Base-by-base conservation (phyloP, 345 rosid genomes). In the Pistacia vera region DNA sequence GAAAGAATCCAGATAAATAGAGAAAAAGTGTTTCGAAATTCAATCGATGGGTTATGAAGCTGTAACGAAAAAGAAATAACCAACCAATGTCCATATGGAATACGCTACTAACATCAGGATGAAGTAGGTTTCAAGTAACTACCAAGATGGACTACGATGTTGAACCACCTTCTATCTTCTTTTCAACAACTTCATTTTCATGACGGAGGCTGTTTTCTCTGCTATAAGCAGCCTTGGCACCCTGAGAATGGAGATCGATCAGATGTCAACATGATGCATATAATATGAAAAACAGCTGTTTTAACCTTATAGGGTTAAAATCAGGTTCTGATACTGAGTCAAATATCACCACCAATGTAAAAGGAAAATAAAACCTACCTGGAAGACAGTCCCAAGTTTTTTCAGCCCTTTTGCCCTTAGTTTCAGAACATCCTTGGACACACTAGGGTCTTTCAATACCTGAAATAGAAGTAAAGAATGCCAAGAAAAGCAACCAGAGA, bases 391-490 rank as follows among this genome's bases (percentile, higher is more conserved):
- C 62, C 99, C 99, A 2, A 96, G 97, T 84, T 89, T 92, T 77
- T 85, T 92, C 88, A 96, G 80, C 7, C 81, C 99, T 72, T 81
- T 83, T 52, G 94, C 97, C 41, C 99, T 87, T 36, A 75, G 71
- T 72, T 66, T 80, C 46, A 92, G 90, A 68, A 87, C 90, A 14
- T 91, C 97, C 81, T 81, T 89, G 49, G 98, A 73, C 33, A 82
- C 95, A 62, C 78, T 87, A 69, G 99, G 98, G 87, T 96, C 99
- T 75, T 78, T 88, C 60, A 96, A 93, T 49, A 93, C 97, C 98
- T 96, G 86, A 61, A 49, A 75, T 12, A 60, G 52, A 66, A 67
- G 49, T 79, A 52, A 61, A 64, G 18, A 18, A 41, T 69, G 8
- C 5, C 0, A 10, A 11, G 17, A 61, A 41, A 4, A 11, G 44